Percentiles rank a stretch among this genome's conserved stretches.
phyloP scores from a whole-genome alignment of 192 early-diverging fungal species.

The Pilaira anomala region DNA sequence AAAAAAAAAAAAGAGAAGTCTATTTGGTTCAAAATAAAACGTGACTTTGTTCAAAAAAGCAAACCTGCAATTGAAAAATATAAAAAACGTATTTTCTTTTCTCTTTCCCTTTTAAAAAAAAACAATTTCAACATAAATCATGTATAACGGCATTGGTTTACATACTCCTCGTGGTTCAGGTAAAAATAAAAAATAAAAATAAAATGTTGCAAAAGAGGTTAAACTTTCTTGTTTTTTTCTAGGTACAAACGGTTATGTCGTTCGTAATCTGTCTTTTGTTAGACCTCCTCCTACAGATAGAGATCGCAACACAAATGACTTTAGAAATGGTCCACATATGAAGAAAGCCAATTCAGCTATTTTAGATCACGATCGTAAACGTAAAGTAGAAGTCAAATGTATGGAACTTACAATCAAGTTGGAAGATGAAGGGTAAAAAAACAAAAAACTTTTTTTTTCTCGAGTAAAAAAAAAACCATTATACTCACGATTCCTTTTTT shows the following conservation, averaged over 20 bases:
- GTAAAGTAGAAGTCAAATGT: constrained; percentile 85
- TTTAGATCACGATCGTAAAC: constrained; percentile 80
- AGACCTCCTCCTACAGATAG: constrained; percentile 51
- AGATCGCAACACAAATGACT: constrained; percentile 27
- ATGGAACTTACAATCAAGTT: constrained; percentile 75
- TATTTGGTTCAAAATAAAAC: background rate
- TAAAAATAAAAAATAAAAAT: background rate
- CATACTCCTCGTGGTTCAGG: constrained; percentile 75
- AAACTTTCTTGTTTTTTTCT: background rate
- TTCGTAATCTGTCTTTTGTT: constrained; percentile 80
- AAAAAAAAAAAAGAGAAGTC: background rate
- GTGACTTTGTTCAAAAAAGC: background rate
- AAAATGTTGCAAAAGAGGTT: background rate
- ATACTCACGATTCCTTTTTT: background rate
- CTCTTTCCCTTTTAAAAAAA: background rate
- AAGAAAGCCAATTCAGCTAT: constrained; percentile 75
- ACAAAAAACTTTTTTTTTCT: background rate
- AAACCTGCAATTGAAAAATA: too few species aligned
- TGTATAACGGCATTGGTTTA: constrained; percentile 83
- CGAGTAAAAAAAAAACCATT: background rate
- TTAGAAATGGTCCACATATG: constrained; percentile 17
- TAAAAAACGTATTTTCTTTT: background rate
- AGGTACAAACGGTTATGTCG: constrained; percentile 95
- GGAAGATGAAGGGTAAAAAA: constrained; percentile 68
- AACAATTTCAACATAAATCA: constrained; percentile 21